Conservation (phyloP, 2,329 filamentous ascomycete species). For the Clarireedia hainanense region DNA sequence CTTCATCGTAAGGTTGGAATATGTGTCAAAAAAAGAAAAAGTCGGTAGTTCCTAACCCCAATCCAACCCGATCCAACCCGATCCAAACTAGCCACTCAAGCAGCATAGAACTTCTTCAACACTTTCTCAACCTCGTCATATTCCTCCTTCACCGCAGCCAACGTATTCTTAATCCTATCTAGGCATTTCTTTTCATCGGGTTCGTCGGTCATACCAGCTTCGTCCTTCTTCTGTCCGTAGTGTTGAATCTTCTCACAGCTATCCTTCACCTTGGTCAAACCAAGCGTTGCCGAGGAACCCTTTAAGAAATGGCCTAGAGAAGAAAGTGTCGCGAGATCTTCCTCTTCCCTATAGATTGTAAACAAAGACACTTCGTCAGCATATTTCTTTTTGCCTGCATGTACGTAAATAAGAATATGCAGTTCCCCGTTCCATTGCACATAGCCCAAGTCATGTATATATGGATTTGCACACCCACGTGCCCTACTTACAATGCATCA, state of each 20-base stretch:
- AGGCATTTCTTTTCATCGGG: slow-evolving; percentile 62
- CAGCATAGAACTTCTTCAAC: slow-evolving; percentile 44
- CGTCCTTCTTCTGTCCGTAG: slow-evolving; percentile 75
- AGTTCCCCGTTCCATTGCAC: too few relatives aligned
- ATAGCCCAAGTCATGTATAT: neutral
- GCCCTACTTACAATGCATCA: slow-evolving; percentile 60
- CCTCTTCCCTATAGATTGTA: slow-evolving; percentile 44
- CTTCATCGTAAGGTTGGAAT: too few relatives aligned
- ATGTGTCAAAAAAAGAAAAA: slow-evolving; percentile 18
- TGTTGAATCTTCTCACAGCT: slow-evolving; percentile 96
- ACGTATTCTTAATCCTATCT: slow-evolving; percentile 58
- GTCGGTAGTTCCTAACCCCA: neutral
- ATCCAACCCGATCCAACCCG: neutral
- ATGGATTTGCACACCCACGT: slow-evolving; percentile 12
- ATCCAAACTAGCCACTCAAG: slow-evolving; percentile 16
- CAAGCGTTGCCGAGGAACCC: slow-evolving; percentile 90
- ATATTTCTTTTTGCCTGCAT: neutral
- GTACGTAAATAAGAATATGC: neutral
- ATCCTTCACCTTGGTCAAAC: slow-evolving; percentile 83
- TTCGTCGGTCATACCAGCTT: slow-evolving; percentile 61
- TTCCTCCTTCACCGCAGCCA: slow-evolving; percentile 66
- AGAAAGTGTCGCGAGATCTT: slow-evolving; percentile 68
- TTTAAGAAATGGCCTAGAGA: slow-evolving; percentile 92
- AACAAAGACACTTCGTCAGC: slow-evolving; percentile 3
- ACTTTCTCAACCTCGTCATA: slow-evolving; percentile 65